These are phyloP conservation scores for Pseudogymnoascus sp. DNA, from an alignment of 2,329 filamentous ascomycete genomes.

Conservation along the genomic window DNA sequence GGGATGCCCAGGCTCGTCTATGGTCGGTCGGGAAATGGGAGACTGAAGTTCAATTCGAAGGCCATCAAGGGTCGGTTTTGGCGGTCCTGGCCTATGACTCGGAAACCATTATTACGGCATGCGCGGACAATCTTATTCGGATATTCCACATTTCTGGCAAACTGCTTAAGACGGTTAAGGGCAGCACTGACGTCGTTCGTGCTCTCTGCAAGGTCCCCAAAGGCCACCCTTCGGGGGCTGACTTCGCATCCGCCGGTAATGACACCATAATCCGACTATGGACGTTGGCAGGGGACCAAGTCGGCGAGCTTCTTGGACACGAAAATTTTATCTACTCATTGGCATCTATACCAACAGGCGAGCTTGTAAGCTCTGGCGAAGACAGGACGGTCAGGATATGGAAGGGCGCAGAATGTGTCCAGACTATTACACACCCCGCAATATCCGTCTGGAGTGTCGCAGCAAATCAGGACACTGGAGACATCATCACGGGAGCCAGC, in stretches of 20 bases:
- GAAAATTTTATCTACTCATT: slow-evolving; percentile 93
- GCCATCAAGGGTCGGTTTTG: slow-evolving; percentile 82
- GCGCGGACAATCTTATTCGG: slow-evolving; percentile 82
- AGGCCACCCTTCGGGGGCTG: slow-evolving; percentile 71
- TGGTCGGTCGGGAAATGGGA: slow-evolving; percentile 89
- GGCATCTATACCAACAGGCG: slow-evolving; percentile 68
- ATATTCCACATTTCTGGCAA: slow-evolving; percentile 64
- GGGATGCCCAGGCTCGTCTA: slow-evolving; percentile 81
- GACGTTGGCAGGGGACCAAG: slow-evolving; percentile 69
- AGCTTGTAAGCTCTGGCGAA: slow-evolving; percentile 85
- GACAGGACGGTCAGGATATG: slow-evolving; percentile 91
- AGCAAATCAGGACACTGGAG: slow-evolving; percentile 72
- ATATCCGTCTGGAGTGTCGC: slow-evolving; percentile 94
- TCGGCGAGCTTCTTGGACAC: slow-evolving; percentile 77
- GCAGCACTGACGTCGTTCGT: slow-evolving; percentile 75
- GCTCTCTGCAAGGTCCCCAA: slow-evolving; percentile 77
- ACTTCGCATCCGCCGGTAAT: slow-evolving; percentile 93
- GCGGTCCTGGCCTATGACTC: slow-evolving; percentile 79
- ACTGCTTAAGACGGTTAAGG: slow-evolving; percentile 56
- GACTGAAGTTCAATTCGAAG: slow-evolving; percentile 60
- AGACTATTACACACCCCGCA: slow-evolving; percentile 94
- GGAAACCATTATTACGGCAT: slow-evolving; percentile 78
- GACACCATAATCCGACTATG: slow-evolving; percentile 84
- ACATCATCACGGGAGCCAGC: slow-evolving; percentile 90
- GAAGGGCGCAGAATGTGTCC: slow-evolving; percentile 73